Conservation (phyloP, 2,329 filamentous ascomycete genomes). For the Arthrobotrys sphaeroides region DNA sequence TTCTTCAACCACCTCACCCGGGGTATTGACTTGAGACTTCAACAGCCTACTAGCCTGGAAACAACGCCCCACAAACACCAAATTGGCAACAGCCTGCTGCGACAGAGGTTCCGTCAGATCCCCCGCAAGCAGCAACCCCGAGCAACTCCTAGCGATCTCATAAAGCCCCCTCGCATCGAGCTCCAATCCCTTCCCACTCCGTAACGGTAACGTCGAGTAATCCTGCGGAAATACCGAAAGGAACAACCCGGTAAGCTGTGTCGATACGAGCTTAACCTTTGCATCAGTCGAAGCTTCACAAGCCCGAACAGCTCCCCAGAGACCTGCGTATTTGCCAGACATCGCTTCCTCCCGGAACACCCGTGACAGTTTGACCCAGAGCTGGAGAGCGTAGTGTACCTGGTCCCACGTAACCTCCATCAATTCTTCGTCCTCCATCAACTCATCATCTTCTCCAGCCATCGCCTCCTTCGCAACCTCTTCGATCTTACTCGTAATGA, state of each 20-base stretch:
- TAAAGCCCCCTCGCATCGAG: conserved; percentile 73
- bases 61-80: conserved; percentile 80
- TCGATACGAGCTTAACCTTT: conserved; percentile 78
- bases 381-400: conserved; percentile 76
- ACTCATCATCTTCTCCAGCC: conserved; percentile 59
- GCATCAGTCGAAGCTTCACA: conserved; percentile 77
- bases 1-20: background rate
- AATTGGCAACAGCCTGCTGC: conserved; percentile 78
- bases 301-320: conserved; percentile 76
- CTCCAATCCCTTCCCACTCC: conserved; percentile 75
- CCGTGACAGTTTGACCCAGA: conserved; percentile 74
- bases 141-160: conserved; percentile 68
- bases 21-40: conserved; percentile 58
- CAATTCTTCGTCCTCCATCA: conserved; percentile 62
- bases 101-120: conserved; percentile 78
- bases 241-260: conserved; percentile 78
- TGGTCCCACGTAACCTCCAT: conserved; percentile 74
- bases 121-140: conserved; percentile 69
- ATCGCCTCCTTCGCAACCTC: conserved; percentile 43
- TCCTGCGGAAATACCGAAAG: conserved; percentile 80
- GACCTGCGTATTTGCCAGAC: conserved; percentile 67
- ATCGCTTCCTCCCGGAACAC: conserved; percentile 73
- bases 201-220: conserved; percentile 70
- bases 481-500: conserved; percentile 35
- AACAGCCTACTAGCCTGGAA: conserved; percentile 69